Evolutionary conservation across 371 early-diverging fungal species (phyloP).

Genomic region (Saksenaea vasiformis): DNA sequence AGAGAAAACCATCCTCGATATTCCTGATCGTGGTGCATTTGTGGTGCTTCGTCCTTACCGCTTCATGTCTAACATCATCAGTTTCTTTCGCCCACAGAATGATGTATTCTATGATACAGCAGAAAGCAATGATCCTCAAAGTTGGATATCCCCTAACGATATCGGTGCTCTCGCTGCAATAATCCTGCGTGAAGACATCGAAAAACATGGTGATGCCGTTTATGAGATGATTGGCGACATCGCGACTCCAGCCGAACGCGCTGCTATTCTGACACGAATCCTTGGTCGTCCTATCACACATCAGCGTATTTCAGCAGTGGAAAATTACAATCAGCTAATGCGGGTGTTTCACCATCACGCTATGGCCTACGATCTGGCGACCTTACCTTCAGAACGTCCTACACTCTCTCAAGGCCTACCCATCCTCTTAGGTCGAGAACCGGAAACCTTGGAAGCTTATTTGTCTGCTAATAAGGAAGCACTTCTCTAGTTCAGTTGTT

Average conservation of each 20-base stretch:
- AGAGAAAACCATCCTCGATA: slow-evolving; percentile 16
- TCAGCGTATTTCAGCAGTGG: slow-evolving; percentile 3
- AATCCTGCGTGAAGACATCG: slow-evolving; percentile 15
- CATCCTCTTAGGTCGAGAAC: slow-evolving; percentile 9
- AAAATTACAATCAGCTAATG: not conserved
- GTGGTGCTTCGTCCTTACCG: slow-evolving; percentile 14
- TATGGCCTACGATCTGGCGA: not conserved
- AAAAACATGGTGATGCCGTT: slow-evolving; percentile 16
- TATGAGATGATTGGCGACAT: slow-evolving; percentile 15
- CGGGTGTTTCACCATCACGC: not conserved
- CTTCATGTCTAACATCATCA: slow-evolving; percentile 18
- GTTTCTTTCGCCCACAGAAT: not conserved
- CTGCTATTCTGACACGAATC: slow-evolving; percentile 4
- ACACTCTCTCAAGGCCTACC: not conserved
- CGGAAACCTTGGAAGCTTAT: slow-evolving; percentile 9
- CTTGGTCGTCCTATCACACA: slow-evolving; percentile 15
- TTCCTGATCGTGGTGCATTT: slow-evolving; percentile 15
- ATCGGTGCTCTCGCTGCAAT: slow-evolving; percentile 14
- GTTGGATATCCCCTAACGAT: slow-evolving; percentile 11
- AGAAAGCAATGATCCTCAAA: not conserved
- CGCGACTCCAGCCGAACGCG: slow-evolving; percentile 10
- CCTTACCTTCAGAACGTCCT: not conserved
- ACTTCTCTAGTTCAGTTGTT: too few relatives aligned
- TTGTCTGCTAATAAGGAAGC: not conserved
- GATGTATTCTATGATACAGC: not conserved